These are phyloP conservation scores for Termitomyces sp. DNA, from an alignment of 1,284 basidiomycete genomes.

Conservation along the genomic window DNA sequence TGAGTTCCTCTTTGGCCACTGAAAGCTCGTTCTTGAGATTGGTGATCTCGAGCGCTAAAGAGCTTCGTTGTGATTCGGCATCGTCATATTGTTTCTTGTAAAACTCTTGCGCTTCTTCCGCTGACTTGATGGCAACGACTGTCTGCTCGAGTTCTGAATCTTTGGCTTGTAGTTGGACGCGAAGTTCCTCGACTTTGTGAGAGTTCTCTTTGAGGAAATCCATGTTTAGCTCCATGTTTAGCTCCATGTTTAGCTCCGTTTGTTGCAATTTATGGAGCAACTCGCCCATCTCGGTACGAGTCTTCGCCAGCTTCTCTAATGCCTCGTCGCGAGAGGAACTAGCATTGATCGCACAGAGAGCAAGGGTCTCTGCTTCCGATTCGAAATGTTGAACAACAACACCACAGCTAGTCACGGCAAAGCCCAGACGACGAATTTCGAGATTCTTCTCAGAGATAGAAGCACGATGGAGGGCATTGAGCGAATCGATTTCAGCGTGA, in stretches of 20 bases:
- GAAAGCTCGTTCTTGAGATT: slow-evolving; percentile 58
- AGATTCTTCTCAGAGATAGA: slow-evolving; percentile 18
- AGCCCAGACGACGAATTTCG: slow-evolving; percentile 27
- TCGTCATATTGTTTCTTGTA: slow-evolving; percentile 44
- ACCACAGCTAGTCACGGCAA: slow-evolving; percentile 26
- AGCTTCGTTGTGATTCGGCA: slow-evolving; percentile 57
- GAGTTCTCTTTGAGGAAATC: slow-evolving; percentile 32
- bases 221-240: slow-evolving; percentile 27
- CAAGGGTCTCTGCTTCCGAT: slow-evolving; percentile 9
- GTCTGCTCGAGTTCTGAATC: slow-evolving; percentile 27
- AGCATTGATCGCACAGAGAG: neutral
- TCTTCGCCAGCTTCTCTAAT: slow-evolving; percentile 10
- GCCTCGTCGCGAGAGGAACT: slow-evolving; percentile 1
- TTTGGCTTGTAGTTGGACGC: slow-evolving; percentile 25
- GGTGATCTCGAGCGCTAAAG: slow-evolving; percentile 52
- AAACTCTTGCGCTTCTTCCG: slow-evolving; percentile 30
- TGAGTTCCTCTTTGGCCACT: slow-evolving; percentile 45
- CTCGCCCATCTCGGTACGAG: slow-evolving; percentile 17
- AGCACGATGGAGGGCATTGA: slow-evolving; percentile 20
- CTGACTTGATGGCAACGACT: slow-evolving; percentile 25
- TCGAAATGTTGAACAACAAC: slow-evolving; percentile 34
- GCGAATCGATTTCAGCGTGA: slow-evolving; percentile 22
- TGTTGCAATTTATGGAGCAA: slow-evolving; percentile 20
- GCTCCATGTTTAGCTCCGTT: slow-evolving; percentile 24
- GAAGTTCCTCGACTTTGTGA: slow-evolving; percentile 28